A percentile compares a stretch with the other conserved stretches of the same genome.
phyloP scores from a whole-genome alignment of 2,329 filamentous ascomycete genomes.

The Penicillium glabrum region DNA sequence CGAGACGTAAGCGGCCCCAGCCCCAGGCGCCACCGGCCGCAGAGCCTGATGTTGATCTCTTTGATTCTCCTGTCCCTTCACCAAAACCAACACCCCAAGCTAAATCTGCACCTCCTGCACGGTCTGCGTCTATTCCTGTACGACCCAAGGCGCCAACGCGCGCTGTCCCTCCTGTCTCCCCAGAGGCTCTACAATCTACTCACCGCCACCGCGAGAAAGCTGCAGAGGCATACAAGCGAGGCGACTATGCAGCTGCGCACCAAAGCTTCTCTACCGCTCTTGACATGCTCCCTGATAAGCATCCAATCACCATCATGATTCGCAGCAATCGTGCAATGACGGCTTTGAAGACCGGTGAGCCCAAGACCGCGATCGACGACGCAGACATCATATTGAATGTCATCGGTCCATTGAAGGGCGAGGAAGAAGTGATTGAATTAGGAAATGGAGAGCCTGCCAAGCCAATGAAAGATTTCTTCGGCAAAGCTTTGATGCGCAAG shows the following conservation, averaged over 20 bases:
- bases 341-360: constrained; percentile 85
- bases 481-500: constrained; percentile 90
- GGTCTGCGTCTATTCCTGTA: constrained; percentile 45
- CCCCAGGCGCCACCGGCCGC: constrained; percentile 37
- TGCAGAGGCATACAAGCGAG: constrained; percentile 87
- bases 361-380: constrained; percentile 81
- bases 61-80: constrained; percentile 50
- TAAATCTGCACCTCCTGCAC: constrained; percentile 41
- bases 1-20: constrained; percentile 66
- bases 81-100: constrained; percentile 36
- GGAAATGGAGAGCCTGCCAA: constrained; percentile 65
- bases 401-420: constrained; percentile 77
- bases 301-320: constrained; percentile 84
- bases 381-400: constrained; percentile 76
- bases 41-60: constrained; percentile 61
- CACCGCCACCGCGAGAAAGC: constrained; percentile 77
- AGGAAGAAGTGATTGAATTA: constrained; percentile 75
- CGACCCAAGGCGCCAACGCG: constrained; percentile 51
- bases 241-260: constrained; percentile 87
- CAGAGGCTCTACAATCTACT: constrained; percentile 70
- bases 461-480: constrained; percentile 89
- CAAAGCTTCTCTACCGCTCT: constrained; percentile 78
- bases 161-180: constrained; percentile 63
- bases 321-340: constrained; percentile 90
- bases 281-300: constrained; percentile 68